phyloP scores from a whole-genome alignment of 2,329 filamentous ascomycete species.

The Ploettnerulaceae sp. region DNA sequence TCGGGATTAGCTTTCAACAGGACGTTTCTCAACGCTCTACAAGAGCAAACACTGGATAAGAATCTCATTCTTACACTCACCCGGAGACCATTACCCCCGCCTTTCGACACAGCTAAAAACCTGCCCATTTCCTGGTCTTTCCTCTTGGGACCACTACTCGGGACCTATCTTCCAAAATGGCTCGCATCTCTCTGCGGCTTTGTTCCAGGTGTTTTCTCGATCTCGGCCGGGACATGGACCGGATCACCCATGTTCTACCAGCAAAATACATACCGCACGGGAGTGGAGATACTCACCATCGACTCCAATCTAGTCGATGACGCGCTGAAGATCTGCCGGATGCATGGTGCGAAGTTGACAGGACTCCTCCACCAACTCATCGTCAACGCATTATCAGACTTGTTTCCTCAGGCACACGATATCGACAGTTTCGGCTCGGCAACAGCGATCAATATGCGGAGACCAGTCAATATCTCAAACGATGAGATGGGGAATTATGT shows the following conservation, averaged over 20 bases:
- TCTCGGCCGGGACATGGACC: background rate
- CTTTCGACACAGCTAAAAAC: slow-evolving; percentile 2
- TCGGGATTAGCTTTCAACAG: slow-evolving; percentile 3
- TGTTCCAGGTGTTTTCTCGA: background rate
- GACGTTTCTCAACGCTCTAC: slow-evolving; percentile 3
- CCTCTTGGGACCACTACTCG: background rate
- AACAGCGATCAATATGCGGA: slow-evolving; percentile 2
- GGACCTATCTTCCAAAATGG: background rate
- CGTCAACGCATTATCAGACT: slow-evolving; percentile 1
- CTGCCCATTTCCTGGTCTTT: slow-evolving; percentile 4
- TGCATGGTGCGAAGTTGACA: slow-evolving; percentile 2
- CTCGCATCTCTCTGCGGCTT: background rate
- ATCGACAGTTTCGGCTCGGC: background rate
- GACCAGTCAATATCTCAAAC: background rate
- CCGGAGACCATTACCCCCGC: background rate
- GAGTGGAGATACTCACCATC: background rate
- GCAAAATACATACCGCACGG: background rate
- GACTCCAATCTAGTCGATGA: background rate
- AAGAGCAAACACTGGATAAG: background rate
- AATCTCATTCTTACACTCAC: background rate
- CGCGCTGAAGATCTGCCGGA: slow-evolving; percentile 3
- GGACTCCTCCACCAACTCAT: slow-evolving; percentile 2
- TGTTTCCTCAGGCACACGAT: background rate
- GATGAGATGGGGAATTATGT: slow-evolving; percentile 1
- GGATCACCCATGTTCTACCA: slow-evolving; percentile 2